phyloP scores from a whole-genome alignment of 139 green algal genomes.

The Chlamydomonas asymmetrica region DNA sequence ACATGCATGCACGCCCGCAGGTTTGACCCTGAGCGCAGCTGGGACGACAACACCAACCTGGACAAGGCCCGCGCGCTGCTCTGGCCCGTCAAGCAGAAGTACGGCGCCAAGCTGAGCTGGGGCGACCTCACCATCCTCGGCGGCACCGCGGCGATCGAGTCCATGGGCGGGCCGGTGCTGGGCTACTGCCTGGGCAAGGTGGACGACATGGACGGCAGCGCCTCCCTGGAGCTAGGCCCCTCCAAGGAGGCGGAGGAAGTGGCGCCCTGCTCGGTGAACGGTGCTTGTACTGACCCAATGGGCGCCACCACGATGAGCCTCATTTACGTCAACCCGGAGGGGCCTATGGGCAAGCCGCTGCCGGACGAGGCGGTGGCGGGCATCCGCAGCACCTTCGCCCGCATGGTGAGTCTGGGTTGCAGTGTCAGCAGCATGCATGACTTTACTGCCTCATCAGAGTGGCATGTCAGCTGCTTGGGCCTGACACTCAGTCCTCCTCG shows the following conservation, averaged over 20 bases:
- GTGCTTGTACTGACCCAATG: conserved; percentile 19
- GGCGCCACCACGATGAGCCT: conserved; percentile 33
- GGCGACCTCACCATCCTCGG: conserved; percentile 47
- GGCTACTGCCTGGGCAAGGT: conserved; percentile 43
- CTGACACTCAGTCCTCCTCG: no score
- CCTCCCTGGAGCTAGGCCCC: conserved; percentile 38
- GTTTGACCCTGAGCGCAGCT: conserved; percentile 32
- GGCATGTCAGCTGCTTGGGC: no score
- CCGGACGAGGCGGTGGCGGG: conserved; percentile 19
- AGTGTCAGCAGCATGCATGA: no score
- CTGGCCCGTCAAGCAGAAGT: conserved; percentile 45
- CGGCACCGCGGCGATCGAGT: conserved; percentile 38
- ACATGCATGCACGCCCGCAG: no score
- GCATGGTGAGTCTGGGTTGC: conserved; percentile 31
- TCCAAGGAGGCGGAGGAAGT: conserved; percentile 22
- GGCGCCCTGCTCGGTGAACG: conserved; percentile 26
- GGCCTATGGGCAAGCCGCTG: conserved; percentile 28
- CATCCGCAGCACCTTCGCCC: conserved; percentile 47
- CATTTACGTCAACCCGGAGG: conserved; percentile 54
- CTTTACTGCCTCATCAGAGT: no score
- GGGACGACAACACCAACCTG: conserved; percentile 47
- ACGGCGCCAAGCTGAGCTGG: conserved; percentile 35
- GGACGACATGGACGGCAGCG: conserved; percentile 42
- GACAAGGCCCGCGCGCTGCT: conserved; percentile 45
- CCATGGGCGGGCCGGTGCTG: conserved; percentile 34